Base-by-base conservation (phyloP, 83 land plant species). In the Picea abies region DNA sequence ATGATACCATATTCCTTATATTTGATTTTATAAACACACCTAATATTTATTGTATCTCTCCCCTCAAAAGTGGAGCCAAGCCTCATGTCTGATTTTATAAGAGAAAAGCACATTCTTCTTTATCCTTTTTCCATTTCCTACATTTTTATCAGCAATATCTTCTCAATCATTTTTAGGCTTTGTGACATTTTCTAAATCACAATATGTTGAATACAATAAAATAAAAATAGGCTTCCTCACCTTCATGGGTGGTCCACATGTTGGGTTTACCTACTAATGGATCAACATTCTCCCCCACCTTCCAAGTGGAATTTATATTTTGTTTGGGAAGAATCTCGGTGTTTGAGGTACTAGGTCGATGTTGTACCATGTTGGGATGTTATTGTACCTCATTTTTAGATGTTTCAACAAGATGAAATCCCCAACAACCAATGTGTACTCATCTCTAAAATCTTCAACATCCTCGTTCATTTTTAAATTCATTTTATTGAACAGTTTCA, bases 11-110 rank as follows among this genome's bases (percentile, higher is more conserved):
- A 68, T 2, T 78, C n/a, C 4, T 60, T 52, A 66, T 0, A 60
- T 65, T 86, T 80, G 0, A 83, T 63, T 80, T 41, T 79, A 47
- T 66, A 83, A 7, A 83, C 85, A 79, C 79, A 83, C 60, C 75
- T 72, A 1, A 56, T 70, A 4, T 0, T 14, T 0, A 86, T 82
- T n/a, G 25, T 0, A 4, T 8, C 58, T 39, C 39, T 68, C 62
- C 12, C 72, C 80, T 5, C 49, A 39, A 76, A 85, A 5, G 7
- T 83, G 39, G 15, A 11, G 26, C 82, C 85, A 83, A 16, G 4
- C 17, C 16, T n/a, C 64, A 62, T 62, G 82, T 86, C 15, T 62
- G 32, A 75, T 83, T 83, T 65, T 49, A 3, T 39, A 80, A 69
- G 3, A 86, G 47, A 60, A 77, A 60, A 22, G 14, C n/a, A 5